Evolutionary conservation across 192 early-diverging fungal genomes (phyloP), one percentile per base, ranked within the genome.

Genomic region (Linnemannia hyalina): DNA sequence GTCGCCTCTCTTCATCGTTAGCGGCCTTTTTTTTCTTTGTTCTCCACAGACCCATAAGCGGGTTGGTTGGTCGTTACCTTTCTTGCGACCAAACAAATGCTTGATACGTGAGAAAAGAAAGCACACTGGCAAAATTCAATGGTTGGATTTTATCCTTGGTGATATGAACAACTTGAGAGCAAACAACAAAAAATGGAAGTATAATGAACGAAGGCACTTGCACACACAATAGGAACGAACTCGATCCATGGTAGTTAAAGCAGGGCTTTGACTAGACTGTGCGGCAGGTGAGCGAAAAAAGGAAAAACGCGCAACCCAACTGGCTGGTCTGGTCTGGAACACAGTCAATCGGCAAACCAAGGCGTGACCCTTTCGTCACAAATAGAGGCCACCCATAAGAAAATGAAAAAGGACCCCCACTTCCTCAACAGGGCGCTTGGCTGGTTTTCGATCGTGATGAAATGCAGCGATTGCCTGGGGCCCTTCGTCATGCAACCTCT

Each of bases 401-500:
- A 41, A 70, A 41, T 6, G 41, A 71, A 15, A 68, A 68, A 68
- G 26, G 35, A 13, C 44, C 44, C 13, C 44, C 1, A 7, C 35
- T 3, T 29, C 6, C 13, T 29, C 29, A 65, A 65, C 60, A 65
- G 60, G 60, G 60, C 9, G 60, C 26, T 65, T 65, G 60, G 60
- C 35, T 65, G 60, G 60, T 65, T 65, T 65, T 65, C 60, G 60
- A 65, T 35, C 29, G 60, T 65, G 60, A 26, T 65, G 60, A 65
- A 65, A 65, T 65, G 60, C 60, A 65, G 29, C 60, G 60, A 65
- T 11, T 65, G 60, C 26, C 60, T 65, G 60, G 60, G 60, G 60
- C 29, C 60, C 60, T 29, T 65, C 60, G 60, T 65, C 60, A 65
- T 65, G 60, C 60, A 65, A 65, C 60, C 13, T 63, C 32, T 65